Conservation (phyloP, 768 basidiomycete species). For the Chalciporus chontae region DNA sequence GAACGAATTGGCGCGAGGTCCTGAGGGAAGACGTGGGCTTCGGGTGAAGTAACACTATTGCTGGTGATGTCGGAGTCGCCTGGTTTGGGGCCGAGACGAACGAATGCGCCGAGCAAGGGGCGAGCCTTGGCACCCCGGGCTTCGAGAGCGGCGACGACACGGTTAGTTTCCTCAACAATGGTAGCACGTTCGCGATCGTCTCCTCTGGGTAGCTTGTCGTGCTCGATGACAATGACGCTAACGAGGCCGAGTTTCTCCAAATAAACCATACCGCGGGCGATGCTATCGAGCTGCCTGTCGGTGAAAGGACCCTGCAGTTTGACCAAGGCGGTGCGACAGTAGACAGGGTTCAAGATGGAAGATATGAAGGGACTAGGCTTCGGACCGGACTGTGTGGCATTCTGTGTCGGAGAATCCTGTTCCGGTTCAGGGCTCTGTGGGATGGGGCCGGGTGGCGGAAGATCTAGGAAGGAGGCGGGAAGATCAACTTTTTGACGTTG, state of each 20-base stretch:
- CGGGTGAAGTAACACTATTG: slow-evolving; percentile 46
- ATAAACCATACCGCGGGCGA: slow-evolving; percentile 90
- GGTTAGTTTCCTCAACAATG: slow-evolving; percentile 78
- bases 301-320: slow-evolving; percentile 97
- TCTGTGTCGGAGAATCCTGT: slow-evolving; percentile 10
- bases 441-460: slow-evolving; percentile 24
- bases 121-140: slow-evolving; percentile 82
- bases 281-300: slow-evolving; percentile 89
- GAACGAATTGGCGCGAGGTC: slow-evolving; percentile 85
- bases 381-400: slow-evolving; percentile 32
- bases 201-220: slow-evolving; percentile 69
- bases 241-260: slow-evolving; percentile 94
- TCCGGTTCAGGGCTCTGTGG: not conserved
- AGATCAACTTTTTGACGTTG: slow-evolving; percentile 26
- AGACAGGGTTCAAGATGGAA: slow-evolving; percentile 81
- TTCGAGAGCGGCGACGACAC: slow-evolving; percentile 79
- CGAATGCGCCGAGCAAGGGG: slow-evolving; percentile 84
- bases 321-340: slow-evolving; percentile 87
- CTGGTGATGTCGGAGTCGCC: slow-evolving; percentile 30
- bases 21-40: slow-evolving; percentile 74
- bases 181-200: slow-evolving; percentile 64
- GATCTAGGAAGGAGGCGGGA: slow-evolving; percentile 20
- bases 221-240: slow-evolving; percentile 92
- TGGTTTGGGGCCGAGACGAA: slow-evolving; percentile 78
- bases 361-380: slow-evolving; percentile 54